A percentile compares a stretch with the other conserved stretches of the same genome.
Conservation (phyloP, 2,329 filamentous ascomycete species). For the Ceratocystiopsis minuta region DNA sequence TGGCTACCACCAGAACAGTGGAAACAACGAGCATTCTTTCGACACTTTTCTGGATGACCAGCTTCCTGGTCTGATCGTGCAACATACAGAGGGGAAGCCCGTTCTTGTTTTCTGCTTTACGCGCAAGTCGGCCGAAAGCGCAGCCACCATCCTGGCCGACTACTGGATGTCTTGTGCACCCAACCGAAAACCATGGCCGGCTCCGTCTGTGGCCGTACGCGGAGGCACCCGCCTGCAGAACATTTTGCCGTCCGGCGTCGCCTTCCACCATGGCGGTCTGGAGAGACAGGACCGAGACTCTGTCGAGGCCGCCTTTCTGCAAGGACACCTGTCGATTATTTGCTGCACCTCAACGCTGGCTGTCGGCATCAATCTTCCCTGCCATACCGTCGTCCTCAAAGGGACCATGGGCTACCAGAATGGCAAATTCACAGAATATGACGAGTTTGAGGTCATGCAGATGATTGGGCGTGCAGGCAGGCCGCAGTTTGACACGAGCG, state of each 20-base stretch:
- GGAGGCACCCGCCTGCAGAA: constrained; percentile 47
- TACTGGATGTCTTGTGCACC: constrained; percentile 39
- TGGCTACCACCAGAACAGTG: constrained; percentile 37
- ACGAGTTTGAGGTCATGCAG: constrained; percentile 74
- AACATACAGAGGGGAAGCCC: constrained; percentile 52
- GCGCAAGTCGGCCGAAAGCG: constrained; percentile 48
- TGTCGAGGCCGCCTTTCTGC: constrained; percentile 50
- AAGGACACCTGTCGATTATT: constrained; percentile 59
- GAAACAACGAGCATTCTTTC: constrained; percentile 67
- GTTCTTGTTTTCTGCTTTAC: constrained; percentile 76
- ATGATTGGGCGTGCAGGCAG: constrained; percentile 75
- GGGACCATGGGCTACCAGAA: constrained; percentile 53
- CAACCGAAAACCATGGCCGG: constrained; percentile 42
- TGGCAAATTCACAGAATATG: constrained; percentile 46
- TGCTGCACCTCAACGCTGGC: constrained; percentile 78
- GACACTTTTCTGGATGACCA: constrained; percentile 50
- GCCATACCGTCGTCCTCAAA: constrained; percentile 69
- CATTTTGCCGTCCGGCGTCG: constrained; percentile 38
- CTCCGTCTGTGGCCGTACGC: constrained; percentile 29
- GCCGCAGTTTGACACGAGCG: constrained; percentile 65
- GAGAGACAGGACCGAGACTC: constrained; percentile 41
- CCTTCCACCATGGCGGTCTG: constrained; percentile 69
- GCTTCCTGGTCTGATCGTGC: constrained; percentile 46
- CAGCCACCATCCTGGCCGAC: constrained; percentile 48
- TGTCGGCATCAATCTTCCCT: constrained; percentile 69